Base-by-base conservation (phyloP, 495 filamentous ascomycete species). In the Oidiodendron maius region DNA sequence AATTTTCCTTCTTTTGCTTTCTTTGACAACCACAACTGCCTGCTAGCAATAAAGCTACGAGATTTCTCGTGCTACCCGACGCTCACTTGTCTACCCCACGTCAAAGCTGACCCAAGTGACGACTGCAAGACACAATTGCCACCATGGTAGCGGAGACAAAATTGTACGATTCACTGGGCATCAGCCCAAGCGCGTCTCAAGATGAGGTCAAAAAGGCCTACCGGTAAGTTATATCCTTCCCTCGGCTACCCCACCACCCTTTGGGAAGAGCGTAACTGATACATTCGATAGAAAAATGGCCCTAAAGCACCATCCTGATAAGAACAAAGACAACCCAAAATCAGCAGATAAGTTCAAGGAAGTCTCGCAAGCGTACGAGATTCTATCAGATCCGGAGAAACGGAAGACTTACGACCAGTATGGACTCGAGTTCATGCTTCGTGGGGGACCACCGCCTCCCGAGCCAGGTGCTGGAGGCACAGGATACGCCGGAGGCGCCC, bases 171-270 rank as follows among this genome's bases (percentile, higher is more conserved):
- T 67, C 75, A 32, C 70, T 95, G 40, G 75, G 76, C 62, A 64
- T 95, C 71, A 84, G 84, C 58, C 79, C 93, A 10, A 77, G 81
- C 45, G 88, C 91, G 3, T 77, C 78, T 2, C 86, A 91, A 60
- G 93, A 96, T 61, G 90, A 97, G 48, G 93, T 99, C 66, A 96
- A 95, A 68, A 99, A 99, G 60, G 93, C 83, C 28, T 98, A 98
- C 63, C 72, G 84, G 86, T 87, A 82, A 69, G 78, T 56, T 5
- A 17, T 13, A 34, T 28, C 26, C 40, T 48, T 16, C 52, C 46
- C 32, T n/a, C n/a, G n/a, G n/a, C n/a, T n/a, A n/a, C 46, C 49
- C 48, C 35, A 48, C 15, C 11, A 36, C 34, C n/a, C n/a, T n/a
- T n/a, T n/a, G n/a, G n/a, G n/a, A 21, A 37, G 37, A 37, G 39